Base-by-base conservation (phyloP, 805 yeast genomes). In the Scheffersomyces lignosus region DNA sequence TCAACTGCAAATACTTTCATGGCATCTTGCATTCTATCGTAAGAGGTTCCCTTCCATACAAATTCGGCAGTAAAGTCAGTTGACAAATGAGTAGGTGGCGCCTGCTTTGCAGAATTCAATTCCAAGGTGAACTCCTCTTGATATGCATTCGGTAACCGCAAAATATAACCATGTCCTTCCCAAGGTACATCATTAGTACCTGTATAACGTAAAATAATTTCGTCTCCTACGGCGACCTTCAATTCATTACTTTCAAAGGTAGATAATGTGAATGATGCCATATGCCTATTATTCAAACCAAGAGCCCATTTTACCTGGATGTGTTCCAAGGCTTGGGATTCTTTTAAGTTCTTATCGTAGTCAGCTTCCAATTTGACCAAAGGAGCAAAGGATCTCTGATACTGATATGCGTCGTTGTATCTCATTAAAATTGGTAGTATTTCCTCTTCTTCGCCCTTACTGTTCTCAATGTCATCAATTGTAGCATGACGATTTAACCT, bases 1-100 rank as follows among this genome's bases (percentile, higher is more conserved):
- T 80, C 75, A 6, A 78, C 64, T 3, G 96, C 96, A 65, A 90
- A 87, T 4, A 54, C 53, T 39, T 71, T 77, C 62, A 90, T 63
- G 0, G 96, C 93, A 15, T 66, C 64, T 63, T 87, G 95, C 93
- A 87, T 87, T 52, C 97, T 75, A 27, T 77, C 81, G 54, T 82
- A 89, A 1, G 95, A 70, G 2, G 82, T 80, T 12, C 91, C 93
- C 48, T 85, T 85, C 96, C 96, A 90, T 35, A 85, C 87, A 55
- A 87, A 84, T 49, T 87, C 91, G 0, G 90, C 89, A 1, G 90
- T 78, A 57, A 87, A 90, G 15, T 82, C 87, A 4, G 78, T 71
- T 2, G 75, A 73, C 26, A 75, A 54, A 42, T 81, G 71, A 2
- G 81, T 75, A 34, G 86, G 86, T 2, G 48, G 46, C 4, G 39